phyloP scores from a whole-genome alignment of 2,329 filamentous ascomycete genomes.

The Aspergillus viridinutans region DNA sequence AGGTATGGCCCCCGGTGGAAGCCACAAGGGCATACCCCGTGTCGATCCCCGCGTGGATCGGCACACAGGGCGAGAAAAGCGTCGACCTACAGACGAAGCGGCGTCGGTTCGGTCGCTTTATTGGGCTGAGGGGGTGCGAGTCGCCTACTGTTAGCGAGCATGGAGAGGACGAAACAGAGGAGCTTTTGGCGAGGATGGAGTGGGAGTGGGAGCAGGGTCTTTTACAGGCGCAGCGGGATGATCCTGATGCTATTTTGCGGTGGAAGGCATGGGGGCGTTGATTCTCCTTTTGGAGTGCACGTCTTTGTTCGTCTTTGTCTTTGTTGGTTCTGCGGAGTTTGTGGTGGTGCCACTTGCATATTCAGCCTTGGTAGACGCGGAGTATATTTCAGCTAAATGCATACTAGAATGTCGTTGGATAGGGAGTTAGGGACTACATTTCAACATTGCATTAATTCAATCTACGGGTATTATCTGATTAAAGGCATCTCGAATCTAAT shows the following conservation, averaged over 20 bases:
- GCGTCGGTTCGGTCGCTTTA: constrained; percentile 40
- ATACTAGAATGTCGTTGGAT: background rate
- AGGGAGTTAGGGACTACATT: background rate
- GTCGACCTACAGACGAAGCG: constrained; percentile 37
- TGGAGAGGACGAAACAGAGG: constrained; percentile 5
- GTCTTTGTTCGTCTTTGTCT: background rate
- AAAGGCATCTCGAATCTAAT: background rate
- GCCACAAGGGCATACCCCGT: constrained; percentile 35
- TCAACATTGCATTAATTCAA: background rate
- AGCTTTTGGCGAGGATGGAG: constrained; percentile 21
- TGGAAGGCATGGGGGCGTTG: constrained; percentile 13
- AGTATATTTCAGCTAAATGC: background rate
- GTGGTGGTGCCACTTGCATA: background rate
- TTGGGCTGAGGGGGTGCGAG: constrained; percentile 38
- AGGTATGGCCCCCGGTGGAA: constrained; percentile 32
- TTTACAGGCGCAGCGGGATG: constrained; percentile 20
- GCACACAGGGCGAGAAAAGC: constrained; percentile 10
- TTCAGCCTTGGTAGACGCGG: background rate
- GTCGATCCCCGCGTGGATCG: constrained; percentile 28
- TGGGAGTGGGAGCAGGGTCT: constrained; percentile 29
- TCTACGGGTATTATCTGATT: background rate
- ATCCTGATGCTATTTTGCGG: constrained; percentile 12
- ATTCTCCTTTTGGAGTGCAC: background rate
- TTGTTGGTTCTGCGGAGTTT: constrained; percentile 6
- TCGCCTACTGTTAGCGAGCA: constrained; percentile 15